Conservation (phyloP, 1,139 yeast genomes). For the Keqinozyma sinolaborantium region DNA sequence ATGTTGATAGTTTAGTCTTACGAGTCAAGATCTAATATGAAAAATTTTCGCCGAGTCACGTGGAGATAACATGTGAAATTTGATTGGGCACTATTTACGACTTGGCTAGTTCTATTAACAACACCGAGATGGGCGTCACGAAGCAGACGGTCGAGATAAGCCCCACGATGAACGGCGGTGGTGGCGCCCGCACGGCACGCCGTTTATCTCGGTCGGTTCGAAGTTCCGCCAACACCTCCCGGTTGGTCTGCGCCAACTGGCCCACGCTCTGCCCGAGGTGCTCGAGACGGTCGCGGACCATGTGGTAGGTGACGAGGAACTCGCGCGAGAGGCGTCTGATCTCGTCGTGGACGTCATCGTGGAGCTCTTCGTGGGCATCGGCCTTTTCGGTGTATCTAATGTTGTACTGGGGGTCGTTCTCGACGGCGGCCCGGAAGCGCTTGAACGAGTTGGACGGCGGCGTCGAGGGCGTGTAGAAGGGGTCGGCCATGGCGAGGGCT, state of each 20-base stretch:
- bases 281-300: slow-evolving; percentile 6
- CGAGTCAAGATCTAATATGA: neutral
- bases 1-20: neutral
- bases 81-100: neutral
- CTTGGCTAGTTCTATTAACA: slow-evolving; percentile 1
- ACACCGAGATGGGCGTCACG: slow-evolving; percentile 3
- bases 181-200: neutral
- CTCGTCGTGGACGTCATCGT: neutral
- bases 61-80: neutral
- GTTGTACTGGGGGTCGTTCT: neutral
- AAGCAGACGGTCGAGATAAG: slow-evolving; percentile 5
- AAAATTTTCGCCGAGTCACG: neutral
- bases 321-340: neutral
- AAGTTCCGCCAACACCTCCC: slow-evolving; percentile 3
- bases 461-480: neutral
- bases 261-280: slow-evolving; percentile 5
- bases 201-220: neutral
- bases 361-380: neutral
- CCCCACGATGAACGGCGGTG: neutral
- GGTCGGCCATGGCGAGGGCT: neutral
- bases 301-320: neutral
- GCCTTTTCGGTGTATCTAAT: neutral
- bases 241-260: slow-evolving; percentile 1
- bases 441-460: neutral
- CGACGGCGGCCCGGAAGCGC: neutral